phyloP scores from a whole-genome alignment of 257 asterid species.

The Solanum chilense region DNA sequence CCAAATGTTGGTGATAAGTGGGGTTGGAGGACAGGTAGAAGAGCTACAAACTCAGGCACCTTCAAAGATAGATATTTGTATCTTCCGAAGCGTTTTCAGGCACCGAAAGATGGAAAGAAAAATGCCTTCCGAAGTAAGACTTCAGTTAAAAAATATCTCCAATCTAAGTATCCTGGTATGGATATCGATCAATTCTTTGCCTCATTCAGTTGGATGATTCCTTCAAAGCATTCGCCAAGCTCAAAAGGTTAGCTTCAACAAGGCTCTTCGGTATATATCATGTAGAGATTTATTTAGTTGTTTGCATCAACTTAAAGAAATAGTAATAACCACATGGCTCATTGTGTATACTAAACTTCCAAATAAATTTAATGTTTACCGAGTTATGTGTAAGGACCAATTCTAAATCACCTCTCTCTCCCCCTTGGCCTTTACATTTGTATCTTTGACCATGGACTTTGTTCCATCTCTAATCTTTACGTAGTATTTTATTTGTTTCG shows the following conservation, averaged over 20 bases:
- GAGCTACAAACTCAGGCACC: slow-evolving; percentile 36
- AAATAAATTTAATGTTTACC: neutral
- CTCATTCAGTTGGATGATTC: slow-evolving; percentile 84
- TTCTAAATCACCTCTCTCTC: neutral
- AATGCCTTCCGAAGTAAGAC: slow-evolving; percentile 43
- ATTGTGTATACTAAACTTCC: neutral
- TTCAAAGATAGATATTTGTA: slow-evolving; percentile 59
- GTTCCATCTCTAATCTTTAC: neutral
- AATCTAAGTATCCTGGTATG: slow-evolving; percentile 32
- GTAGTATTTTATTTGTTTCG: too few species aligned
- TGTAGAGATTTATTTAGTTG: neutral
- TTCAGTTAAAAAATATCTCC: slow-evolving; percentile 40
- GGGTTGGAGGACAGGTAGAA: slow-evolving; percentile 71
- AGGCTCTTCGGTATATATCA: neutral
- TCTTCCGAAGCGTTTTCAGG: slow-evolving; percentile 29
- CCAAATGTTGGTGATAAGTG: slow-evolving; percentile 82
- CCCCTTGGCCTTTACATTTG: neutral
- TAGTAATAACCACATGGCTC: neutral
- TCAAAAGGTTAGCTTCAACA: slow-evolving; percentile 29
- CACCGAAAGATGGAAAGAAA: neutral
- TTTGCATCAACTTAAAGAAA: neutral
- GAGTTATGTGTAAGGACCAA: neutral
- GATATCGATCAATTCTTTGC: slow-evolving; percentile 47
- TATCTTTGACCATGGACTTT: neutral
- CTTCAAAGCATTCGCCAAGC: slow-evolving; percentile 11